Base-by-base conservation (phyloP, 768 basidiomycete species). In the Serpula lacrymans region DNA sequence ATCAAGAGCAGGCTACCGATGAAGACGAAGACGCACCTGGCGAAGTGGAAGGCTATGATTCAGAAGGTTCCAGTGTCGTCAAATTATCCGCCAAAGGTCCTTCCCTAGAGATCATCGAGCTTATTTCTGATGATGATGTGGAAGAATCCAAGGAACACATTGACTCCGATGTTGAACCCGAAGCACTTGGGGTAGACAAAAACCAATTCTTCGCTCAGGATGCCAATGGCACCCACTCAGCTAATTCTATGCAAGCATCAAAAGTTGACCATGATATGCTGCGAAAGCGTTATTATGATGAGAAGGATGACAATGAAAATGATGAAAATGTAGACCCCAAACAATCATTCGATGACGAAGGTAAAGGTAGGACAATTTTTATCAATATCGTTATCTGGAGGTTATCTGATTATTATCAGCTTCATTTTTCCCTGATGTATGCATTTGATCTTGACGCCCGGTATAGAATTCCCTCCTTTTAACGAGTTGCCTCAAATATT, bases 111-210 rank as follows among this genome's bases (percentile, higher is more conserved):
- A 31, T 47, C 2, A 41, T 59, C 13, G 53, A 58, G 16, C 30
- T 59, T 10, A 25, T 43, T 14, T 60, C 60, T n/a, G 62, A 60
- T 27, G 54, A 54, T 34, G 55, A 63, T 17, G 47, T 38, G 23
- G 49, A 50, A 14, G 33, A 39, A 14, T 18, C 45, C 9, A 40
- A 43, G 11, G 46, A 39, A 37, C 30, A 23, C 6, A 12, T 33
- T 33, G 35, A 39, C 14, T 41, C 43, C 16, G 50, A 48, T 16
- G 43, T 42, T 22, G 48, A 47, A 38, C 45, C n/a, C n/a, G n/a
- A 34, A 13, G 33, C 33, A 13, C 33, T 10, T 34, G 10, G n/a
- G n/a, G n/a, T n/a, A n/a, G n/a, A n/a, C n/a, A n/a, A n/a, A n/a
- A n/a, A n/a, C n/a, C n/a, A n/a, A n/a, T n/a, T n/a, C n/a, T n/a